Evolutionary conservation across 2,329 filamentous ascomycete species (phyloP).

Genomic region (Tolypocladium amazonense): DNA sequence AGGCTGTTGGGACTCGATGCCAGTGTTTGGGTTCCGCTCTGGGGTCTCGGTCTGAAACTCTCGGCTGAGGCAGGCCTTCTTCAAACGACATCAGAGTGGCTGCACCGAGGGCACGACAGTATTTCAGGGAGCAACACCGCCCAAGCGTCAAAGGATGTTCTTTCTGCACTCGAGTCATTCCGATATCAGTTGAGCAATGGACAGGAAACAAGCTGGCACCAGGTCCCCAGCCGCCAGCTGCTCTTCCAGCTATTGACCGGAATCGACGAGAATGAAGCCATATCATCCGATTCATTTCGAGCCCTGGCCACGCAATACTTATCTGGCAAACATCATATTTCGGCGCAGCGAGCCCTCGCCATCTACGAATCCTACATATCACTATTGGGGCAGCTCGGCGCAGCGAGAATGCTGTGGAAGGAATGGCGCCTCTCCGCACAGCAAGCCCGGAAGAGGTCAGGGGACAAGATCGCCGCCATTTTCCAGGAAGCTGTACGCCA

Average conservation of each 20-base stretch:
- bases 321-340: neutral
- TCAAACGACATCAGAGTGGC: slow-evolving; percentile 13
- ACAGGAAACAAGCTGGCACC: neutral
- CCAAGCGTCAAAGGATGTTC: slow-evolving; percentile 10
- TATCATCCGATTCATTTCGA: slow-evolving; percentile 14
- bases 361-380: slow-evolving; percentile 16
- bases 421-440: slow-evolving; percentile 14
- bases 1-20: slow-evolving; percentile 15
- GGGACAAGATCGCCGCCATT: neutral
- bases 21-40: slow-evolving; percentile 15
- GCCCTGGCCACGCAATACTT: slow-evolving; percentile 9
- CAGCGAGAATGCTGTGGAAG: slow-evolving; percentile 17
- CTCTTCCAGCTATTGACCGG: slow-evolving; percentile 20
- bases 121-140: slow-evolving; percentile 5
- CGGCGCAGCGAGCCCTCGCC: slow-evolving; percentile 1
- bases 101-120: slow-evolving; percentile 11
- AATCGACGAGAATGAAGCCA: slow-evolving; percentile 9
- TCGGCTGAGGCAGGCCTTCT: slow-evolving; percentile 17
- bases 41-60: slow-evolving; percentile 17
- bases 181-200: neutral
- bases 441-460: neutral
- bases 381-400: slow-evolving; percentile 19
- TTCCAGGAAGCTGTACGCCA: slow-evolving; percentile 6
- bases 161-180: slow-evolving; percentile 10
- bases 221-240: slow-evolving; percentile 8